phyloP scores from a whole-genome alignment of 352 stramenopile species.

The Globisporangium uncinulatum region DNA sequence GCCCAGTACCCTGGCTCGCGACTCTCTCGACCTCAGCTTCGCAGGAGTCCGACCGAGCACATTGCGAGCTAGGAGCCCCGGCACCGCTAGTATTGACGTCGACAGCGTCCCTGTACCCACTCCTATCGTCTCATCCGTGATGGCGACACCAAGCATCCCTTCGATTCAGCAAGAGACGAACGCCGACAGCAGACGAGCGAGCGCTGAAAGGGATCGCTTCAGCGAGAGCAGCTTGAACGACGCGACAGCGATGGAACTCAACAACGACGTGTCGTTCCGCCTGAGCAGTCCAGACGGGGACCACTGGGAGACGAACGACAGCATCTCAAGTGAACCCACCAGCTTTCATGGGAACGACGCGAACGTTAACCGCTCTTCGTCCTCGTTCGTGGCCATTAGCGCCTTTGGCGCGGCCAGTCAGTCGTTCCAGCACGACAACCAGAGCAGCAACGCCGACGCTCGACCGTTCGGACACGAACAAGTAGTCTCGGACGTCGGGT shows the following conservation, averaged over 20 bases:
- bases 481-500: not conserved
- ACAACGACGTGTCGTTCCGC: conserved; percentile 3
- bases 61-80: not conserved
- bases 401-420: conserved; percentile 2
- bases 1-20: not conserved
- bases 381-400: not conserved
- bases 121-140: too few relatives aligned
- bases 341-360: not conserved
- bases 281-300: not conserved
- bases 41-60: not conserved
- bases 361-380: not conserved
- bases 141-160: too few relatives aligned
- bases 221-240: not conserved
- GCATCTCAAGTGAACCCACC: conserved; percentile 1
- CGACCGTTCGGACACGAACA: not conserved
- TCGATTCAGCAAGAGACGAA: too few relatives aligned
- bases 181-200: not conserved
- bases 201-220: not conserved
- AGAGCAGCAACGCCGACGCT: not conserved
- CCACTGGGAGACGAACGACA: conserved; percentile 10
- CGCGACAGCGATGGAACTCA: not conserved
- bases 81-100: too few relatives aligned
- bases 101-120: too few relatives aligned
- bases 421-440: not conserved
- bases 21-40: not conserved